A percentile compares a stretch with the other conserved stretches of the same genome.
phyloP scores from a whole-genome alignment of 148 eudicot species.

The Talinum fruticosum region DNA sequence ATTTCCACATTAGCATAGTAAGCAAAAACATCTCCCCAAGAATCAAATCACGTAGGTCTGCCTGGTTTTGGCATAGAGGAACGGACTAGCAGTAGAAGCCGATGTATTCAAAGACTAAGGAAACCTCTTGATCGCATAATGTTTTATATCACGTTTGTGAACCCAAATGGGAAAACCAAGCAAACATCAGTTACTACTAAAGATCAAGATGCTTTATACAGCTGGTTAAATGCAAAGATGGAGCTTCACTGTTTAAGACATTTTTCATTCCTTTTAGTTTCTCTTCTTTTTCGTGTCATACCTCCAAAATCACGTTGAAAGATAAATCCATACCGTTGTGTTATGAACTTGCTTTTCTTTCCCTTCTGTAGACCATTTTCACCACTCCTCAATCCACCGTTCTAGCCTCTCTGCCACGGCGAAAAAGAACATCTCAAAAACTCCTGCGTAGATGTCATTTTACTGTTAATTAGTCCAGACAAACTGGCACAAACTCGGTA shows the following conservation, averaged over 20 bases:
- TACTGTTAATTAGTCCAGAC: too few relatives aligned
- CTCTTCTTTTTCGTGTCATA: too few relatives aligned
- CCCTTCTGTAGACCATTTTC: background rate
- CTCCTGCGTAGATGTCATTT: background rate
- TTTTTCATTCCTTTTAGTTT: too few relatives aligned
- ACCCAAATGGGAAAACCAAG: background rate
- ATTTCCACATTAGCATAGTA: background rate
- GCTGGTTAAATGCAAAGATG: slow-evolving; percentile 8
- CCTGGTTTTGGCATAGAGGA: too few relatives aligned
- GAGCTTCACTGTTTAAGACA: slow-evolving; percentile 8
- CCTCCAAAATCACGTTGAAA: too few relatives aligned
- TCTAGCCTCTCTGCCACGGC: background rate
- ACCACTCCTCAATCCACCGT: background rate
- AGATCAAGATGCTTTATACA: background rate
- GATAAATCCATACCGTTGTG: too few relatives aligned
- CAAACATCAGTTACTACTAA: background rate
- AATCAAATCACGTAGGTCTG: too few relatives aligned
- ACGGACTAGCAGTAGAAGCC: too few relatives aligned
- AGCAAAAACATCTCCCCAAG: background rate
- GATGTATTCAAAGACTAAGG: too few relatives aligned
- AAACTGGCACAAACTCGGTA: too few relatives aligned
- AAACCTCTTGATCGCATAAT: background rate
- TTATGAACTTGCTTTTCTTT: background rate
- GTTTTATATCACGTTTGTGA: background rate
- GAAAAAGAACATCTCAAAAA: background rate